These are phyloP conservation scores for Cladophialophora chaetospira DNA, from an alignment of 2,329 filamentous ascomycete species.

Conservation along the genomic window DNA sequence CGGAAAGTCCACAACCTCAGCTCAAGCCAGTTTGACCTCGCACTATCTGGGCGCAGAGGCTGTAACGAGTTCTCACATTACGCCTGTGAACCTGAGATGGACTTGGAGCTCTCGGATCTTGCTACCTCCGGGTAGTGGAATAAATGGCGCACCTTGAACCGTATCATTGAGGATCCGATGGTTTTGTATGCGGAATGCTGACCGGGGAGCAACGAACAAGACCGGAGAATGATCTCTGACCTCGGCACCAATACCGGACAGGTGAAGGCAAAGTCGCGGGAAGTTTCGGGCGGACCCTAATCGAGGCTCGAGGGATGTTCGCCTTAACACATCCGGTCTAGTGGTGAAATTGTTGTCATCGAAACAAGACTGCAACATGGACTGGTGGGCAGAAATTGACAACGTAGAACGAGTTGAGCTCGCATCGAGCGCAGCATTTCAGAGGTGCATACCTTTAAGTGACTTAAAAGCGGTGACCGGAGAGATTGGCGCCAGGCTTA, in stretches of 20 bases:
- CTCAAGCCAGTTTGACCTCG: no score
- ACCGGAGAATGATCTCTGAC: neutral
- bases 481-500: neutral
- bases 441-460: no score
- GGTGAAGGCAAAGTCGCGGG: no score
- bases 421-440: no score
- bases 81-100: neutral
- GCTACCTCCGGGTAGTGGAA: neutral
- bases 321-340: no score
- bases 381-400: no score
- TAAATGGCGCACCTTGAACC: slow-evolving; percentile 8
- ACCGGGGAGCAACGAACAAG: neutral
- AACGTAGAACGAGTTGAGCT: no score
- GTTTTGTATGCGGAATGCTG: slow-evolving; percentile 3
- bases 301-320: no score
- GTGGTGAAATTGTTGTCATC: no score
- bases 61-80: slow-evolving; percentile 1
- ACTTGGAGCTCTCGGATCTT: neutral
- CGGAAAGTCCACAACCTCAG: no score
- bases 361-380: no score
- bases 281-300: neutral
- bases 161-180: slow-evolving; percentile 6
- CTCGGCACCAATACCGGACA: slow-evolving; percentile 6
- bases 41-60: slow-evolving; percentile 13
- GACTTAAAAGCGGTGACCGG: no score